These are phyloP conservation scores for Phytopythium kandeliae DNA, from an alignment of 352 stramenopile species.

Conservation along the genomic window DNA sequence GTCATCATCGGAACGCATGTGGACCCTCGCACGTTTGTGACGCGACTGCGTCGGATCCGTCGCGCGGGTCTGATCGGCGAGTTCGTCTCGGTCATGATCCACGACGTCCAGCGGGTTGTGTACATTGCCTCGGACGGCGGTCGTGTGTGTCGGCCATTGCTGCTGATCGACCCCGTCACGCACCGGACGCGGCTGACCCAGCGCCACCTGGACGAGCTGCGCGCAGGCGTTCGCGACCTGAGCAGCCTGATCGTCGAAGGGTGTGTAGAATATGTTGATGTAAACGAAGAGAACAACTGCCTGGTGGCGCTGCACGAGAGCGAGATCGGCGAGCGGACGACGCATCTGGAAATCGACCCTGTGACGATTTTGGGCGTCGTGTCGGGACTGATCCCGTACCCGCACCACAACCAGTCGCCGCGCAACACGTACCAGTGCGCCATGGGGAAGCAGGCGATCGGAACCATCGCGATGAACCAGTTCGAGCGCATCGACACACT, in stretches of 20 bases:
- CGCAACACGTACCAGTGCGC: conserved; percentile 99
- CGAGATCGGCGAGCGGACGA: conserved; percentile 90
- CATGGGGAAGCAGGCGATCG: conserved; percentile 99
- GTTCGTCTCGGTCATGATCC: conserved; percentile 99
- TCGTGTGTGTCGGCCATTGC: conserved; percentile 95
- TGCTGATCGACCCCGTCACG: conserved; percentile 90
- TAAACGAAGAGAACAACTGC: conserved; percentile 99
- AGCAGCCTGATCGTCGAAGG: conserved; percentile 90
- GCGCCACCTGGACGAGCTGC: conserved; percentile 93
- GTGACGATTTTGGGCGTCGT: conserved; percentile 99
- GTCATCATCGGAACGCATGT: conserved; percentile 97
- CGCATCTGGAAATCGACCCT: conserved; percentile 99
- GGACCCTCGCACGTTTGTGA: conserved; percentile 89
- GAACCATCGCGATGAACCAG: conserved; percentile 98
- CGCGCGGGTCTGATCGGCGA: conserved; percentile 88
- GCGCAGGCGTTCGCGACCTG: conserved; percentile 66
- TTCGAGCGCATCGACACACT: conserved; percentile 98
- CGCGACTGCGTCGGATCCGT: conserved; percentile 72
- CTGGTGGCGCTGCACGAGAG: conserved; percentile 95
- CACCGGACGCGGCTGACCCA: conserved; percentile 92
- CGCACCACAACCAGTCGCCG: conserved; percentile 98
- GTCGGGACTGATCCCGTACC: conserved; percentile 97
- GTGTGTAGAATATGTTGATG: conserved; percentile 99
- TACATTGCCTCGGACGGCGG: conserved; percentile 99
- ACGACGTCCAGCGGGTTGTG: conserved; percentile 95